Conservation (phyloP, 306 rosid species). For the Lathyrus aphaca region DNA sequence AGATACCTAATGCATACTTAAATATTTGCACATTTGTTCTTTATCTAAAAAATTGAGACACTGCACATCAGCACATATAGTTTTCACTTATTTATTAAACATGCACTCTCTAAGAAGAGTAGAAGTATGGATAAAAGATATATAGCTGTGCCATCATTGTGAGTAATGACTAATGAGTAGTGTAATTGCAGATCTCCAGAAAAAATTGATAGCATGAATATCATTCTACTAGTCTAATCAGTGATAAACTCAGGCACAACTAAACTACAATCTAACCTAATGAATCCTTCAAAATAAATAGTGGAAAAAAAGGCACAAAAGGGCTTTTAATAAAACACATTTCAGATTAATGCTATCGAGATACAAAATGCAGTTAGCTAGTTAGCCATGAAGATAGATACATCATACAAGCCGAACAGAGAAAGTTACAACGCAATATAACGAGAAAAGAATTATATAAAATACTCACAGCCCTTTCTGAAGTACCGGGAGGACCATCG, state of each 20-base stretch:
- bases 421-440: not conserved
- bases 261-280: conserved; percentile 17
- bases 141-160: conserved; percentile 13
- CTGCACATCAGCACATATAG: conserved; percentile 8
- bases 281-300: not conserved
- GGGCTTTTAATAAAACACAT: conserved; percentile 14
- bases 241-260: not conserved
- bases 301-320: not conserved
- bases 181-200: conserved; percentile 5
- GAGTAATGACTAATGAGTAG: conserved; percentile 12
- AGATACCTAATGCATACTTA: not conserved
- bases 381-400: not conserved
- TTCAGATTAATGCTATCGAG: conserved; percentile 30
- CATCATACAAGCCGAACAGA: not conserved
- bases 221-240: conserved; percentile 8
- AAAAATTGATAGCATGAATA: conserved; percentile 8
- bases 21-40: conserved; percentile 15
- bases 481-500: conserved; percentile 96
- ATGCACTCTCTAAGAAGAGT: not conserved
- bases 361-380: not conserved
- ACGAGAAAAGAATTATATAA: conserved; percentile 2
- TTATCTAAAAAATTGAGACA: conserved; percentile 11
- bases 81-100: not conserved
- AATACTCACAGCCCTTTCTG: conserved; percentile 94
- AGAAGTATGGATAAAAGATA: not conserved